Conservation (phyloP, 345 rosid genomes). For the Eutrema heterophyllum region DNA sequence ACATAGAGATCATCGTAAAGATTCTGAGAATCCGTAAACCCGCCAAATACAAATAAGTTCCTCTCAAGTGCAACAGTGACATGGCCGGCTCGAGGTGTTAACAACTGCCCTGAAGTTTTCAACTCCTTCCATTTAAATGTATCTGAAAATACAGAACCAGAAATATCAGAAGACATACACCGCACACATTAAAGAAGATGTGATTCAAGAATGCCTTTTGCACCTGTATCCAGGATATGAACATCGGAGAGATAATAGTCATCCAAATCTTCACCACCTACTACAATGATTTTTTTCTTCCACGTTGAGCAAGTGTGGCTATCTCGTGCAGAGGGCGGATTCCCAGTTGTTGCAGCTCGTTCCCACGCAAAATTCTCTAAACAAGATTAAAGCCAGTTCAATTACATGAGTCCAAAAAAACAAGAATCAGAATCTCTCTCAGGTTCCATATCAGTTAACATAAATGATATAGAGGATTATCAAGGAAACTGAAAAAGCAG, state of each 20-base stretch:
- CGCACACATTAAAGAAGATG: neutral
- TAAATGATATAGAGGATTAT: neutral
- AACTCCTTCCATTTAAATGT: constrained; percentile 80
- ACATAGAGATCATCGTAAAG: constrained; percentile 69
- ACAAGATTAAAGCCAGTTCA: constrained; percentile 12
- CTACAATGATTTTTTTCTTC: constrained; percentile 75
- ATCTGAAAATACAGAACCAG: constrained; percentile 40
- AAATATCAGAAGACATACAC: constrained; percentile 14
- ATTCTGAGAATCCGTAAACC: constrained; percentile 79
- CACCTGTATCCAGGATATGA: constrained; percentile 90
- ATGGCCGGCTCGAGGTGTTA: constrained; percentile 96
- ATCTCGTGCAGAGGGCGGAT: constrained; percentile 84
- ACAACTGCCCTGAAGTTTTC: constrained; percentile 56
- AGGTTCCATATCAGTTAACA: neutral
- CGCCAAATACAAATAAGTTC: constrained; percentile 87
- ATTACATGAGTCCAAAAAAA: neutral
- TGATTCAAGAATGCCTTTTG: neutral
- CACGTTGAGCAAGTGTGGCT: constrained; percentile 94
- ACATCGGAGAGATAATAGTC: constrained; percentile 88
- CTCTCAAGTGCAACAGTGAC: constrained; percentile 72
- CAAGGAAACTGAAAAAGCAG: neutral
- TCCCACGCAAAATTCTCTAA: constrained; percentile 90
- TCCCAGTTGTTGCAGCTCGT: constrained; percentile 65
- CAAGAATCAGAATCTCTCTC: neutral
- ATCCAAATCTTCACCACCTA: constrained; percentile 95